Conservation (phyloP, 1,284 basidiomycete species). For the Puccinia hordei region DNA sequence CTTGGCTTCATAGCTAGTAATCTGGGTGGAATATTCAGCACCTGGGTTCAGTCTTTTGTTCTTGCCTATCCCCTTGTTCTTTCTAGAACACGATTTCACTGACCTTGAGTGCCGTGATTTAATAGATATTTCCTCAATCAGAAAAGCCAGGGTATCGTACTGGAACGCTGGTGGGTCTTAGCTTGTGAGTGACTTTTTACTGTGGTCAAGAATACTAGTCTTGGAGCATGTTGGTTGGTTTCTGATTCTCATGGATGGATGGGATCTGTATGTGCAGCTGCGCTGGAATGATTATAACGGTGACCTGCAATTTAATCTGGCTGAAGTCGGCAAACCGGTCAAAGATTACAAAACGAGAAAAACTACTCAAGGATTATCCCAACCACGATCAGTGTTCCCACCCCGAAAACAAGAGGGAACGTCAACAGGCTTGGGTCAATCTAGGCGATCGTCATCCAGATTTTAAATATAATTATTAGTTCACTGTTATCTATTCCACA, state of each 20-base stretch:
- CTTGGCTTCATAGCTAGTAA: conserved; percentile 37
- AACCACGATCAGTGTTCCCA: not conserved
- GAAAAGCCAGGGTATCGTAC: conserved; percentile 39
- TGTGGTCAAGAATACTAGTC: not conserved
- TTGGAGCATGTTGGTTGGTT: not conserved
- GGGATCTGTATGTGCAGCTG: not conserved
- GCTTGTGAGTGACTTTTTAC: conserved; percentile 28
- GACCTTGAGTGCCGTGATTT: not conserved
- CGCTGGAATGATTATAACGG: conserved; percentile 9
- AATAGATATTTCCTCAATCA: conserved; percentile 32
- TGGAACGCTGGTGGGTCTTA: conserved; percentile 17
- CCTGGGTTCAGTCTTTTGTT: conserved; percentile 39
- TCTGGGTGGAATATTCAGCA: conserved; percentile 36
- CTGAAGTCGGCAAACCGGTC: conserved; percentile 18
- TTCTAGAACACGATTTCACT: not conserved
- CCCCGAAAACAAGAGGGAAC: not conserved
- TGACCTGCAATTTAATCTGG: conserved; percentile 25
- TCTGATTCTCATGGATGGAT: not conserved
- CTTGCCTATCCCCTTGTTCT: not conserved
- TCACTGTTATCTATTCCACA: not conserved
- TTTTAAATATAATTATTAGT: conserved; percentile 45
- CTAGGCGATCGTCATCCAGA: conserved; percentile 47
- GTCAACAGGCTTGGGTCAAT: conserved; percentile 14
- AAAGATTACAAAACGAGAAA: conserved; percentile 6
- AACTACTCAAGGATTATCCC: conserved; percentile 31